Evolutionary conservation across 805 yeast genomes (phyloP).

Genomic region (Ogataea minuta): DNA sequence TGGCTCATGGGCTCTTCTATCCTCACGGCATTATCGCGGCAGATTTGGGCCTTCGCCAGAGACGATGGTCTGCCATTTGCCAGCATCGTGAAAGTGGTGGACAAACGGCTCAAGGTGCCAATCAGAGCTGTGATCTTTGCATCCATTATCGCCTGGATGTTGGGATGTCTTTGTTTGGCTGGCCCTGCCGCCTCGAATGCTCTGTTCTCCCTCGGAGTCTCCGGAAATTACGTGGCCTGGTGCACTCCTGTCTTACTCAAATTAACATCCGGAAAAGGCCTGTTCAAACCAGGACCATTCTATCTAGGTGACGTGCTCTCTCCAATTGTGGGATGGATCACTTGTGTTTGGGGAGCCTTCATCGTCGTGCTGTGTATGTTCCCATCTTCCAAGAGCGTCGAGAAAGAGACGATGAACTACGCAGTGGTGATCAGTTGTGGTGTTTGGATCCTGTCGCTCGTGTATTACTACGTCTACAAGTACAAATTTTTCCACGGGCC

Average conservation of each 20-base stretch:
- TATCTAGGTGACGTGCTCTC: conserved; percentile 53
- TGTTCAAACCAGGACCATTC: conserved; percentile 66
- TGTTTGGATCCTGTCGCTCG: conserved; percentile 50
- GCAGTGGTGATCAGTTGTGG: conserved; percentile 63
- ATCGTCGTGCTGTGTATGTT: conserved; percentile 59
- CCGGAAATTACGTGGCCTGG: conserved; percentile 66
- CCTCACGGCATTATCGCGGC: conserved; percentile 64
- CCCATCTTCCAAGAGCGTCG: conserved; percentile 46
- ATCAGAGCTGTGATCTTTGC: conserved; percentile 60
- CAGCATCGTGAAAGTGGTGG: conserved; percentile 52
- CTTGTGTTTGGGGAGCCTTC: conserved; percentile 50
- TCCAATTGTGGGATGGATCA: conserved; percentile 41
- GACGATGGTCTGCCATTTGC: conserved; percentile 73
- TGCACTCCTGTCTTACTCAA: conserved; percentile 55
- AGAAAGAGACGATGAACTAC: conserved; percentile 60
- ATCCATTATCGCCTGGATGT: conserved; percentile 44
- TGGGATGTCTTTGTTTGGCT: conserved; percentile 60
- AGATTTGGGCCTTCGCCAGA: conserved; percentile 73
- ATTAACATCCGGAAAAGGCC: conserved; percentile 46
- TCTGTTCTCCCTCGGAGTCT: conserved; percentile 61
- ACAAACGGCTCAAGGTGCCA: conserved; percentile 59
- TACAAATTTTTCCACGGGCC: conserved; percentile 60
- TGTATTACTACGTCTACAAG: conserved; percentile 52
- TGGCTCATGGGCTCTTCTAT: conserved; percentile 65
- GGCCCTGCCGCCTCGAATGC: conserved; percentile 63